phyloP scores from a whole-genome alignment of 257 asterid species.

The Rhazya stricta region DNA sequence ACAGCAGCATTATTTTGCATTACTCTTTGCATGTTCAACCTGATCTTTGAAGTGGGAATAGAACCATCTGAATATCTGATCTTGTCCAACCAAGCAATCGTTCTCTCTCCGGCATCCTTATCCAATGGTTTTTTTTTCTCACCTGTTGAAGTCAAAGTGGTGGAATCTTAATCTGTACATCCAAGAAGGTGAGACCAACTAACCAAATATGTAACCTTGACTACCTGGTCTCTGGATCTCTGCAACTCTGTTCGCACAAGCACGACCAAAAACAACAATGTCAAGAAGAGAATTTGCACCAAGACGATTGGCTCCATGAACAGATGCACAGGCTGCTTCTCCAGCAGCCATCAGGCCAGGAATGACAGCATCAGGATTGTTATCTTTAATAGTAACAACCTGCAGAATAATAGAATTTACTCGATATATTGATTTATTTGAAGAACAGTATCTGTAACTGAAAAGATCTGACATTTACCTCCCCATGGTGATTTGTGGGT shows the following conservation, averaged over 20 bases:
- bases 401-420: slow-evolving; percentile 24
- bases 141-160: slow-evolving; percentile 44
- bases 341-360: slow-evolving; percentile 99
- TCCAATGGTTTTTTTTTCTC: slow-evolving; percentile 75
- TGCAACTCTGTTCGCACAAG: slow-evolving; percentile 95
- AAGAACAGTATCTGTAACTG: neutral
- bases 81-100: slow-evolving; percentile 95
- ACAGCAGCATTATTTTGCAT: slow-evolving; percentile 99
- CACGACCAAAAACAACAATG: slow-evolving; percentile 97
- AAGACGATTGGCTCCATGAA: slow-evolving; percentile 97
- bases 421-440: neutral
- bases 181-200: neutral
- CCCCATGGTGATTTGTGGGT: slow-evolving; percentile 92
- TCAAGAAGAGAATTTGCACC: slow-evolving; percentile 99
- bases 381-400: slow-evolving; percentile 74
- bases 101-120: slow-evolving; percentile 83
- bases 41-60: slow-evolving; percentile 78
- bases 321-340: slow-evolving; percentile 99
- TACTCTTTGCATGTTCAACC: slow-evolving; percentile 87
- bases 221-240: slow-evolving; percentile 81
- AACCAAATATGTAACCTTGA: neutral
- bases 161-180: slow-evolving; percentile 5
- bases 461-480: slow-evolving; percentile 40
- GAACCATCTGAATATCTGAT: slow-evolving; percentile 89
- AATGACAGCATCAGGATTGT: slow-evolving; percentile 63